Conservation (phyloP, 805 yeast genomes). For the Metschnikowia baotianmanensis region DNA sequence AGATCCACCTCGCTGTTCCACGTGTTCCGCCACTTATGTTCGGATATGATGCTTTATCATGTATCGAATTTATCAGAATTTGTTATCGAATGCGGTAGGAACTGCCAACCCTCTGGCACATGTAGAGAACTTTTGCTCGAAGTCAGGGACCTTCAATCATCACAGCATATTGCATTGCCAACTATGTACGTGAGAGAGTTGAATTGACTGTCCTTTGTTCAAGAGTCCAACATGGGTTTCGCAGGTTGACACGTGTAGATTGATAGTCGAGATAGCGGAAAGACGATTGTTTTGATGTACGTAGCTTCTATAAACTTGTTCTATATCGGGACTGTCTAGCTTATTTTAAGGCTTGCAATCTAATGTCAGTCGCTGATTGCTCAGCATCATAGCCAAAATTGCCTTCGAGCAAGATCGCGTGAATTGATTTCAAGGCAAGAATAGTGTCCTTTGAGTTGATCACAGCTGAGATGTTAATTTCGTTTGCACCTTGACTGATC, state of each 20-base stretch:
- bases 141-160: too few species aligned
- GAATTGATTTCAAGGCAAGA: conserved; percentile 84
- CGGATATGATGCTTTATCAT: too few species aligned
- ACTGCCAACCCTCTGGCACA: too few species aligned
- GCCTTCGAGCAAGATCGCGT: conserved; percentile 65
- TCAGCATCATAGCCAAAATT: conserved; percentile 22
- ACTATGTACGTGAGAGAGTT: too few species aligned
- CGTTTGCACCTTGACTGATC: conserved; percentile 98
- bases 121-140: too few species aligned
- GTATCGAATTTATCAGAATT: neutral
- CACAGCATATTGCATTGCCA: too few species aligned
- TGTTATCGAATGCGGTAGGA: too few species aligned
- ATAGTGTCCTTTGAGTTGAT: conserved; percentile 79
- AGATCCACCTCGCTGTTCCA: neutral
- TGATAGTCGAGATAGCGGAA: too few species aligned
- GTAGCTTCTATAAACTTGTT: neutral
- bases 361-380: conserved; percentile 18
- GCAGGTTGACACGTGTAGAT: too few species aligned
- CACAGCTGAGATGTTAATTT: conserved; percentile 94
- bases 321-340: neutral
- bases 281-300: neutral
- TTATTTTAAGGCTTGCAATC: conserved; percentile 17
- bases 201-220: too few species aligned
- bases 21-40: too few species aligned
- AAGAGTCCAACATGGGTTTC: too few species aligned